Conservation (phyloP, 2,329 filamentous ascomycete genomes). For the Thielaviopsis musarum region DNA sequence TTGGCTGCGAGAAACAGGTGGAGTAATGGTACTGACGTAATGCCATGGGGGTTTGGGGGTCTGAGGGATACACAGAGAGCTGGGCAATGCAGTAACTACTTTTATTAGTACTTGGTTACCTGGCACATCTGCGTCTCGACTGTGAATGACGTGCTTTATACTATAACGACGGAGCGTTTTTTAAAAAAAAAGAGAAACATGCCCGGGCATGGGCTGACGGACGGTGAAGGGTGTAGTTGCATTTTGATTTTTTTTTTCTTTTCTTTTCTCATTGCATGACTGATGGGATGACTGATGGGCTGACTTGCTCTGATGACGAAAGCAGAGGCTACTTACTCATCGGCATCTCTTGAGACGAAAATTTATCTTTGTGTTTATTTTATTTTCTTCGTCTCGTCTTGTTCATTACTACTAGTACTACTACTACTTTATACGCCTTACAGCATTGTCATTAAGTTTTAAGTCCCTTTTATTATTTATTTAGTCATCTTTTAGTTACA, state of each 20-base stretch:
- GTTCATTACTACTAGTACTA: too few species aligned
- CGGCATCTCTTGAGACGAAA: neutral
- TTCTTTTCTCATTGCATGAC: neutral
- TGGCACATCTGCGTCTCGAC: too few species aligned
- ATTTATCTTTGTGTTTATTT: neutral
- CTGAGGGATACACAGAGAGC: too few species aligned
- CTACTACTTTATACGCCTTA: too few species aligned
- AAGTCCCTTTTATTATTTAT: neutral
- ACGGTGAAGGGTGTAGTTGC: neutral
- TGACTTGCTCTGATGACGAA: too few species aligned
- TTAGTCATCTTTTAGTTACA: too few species aligned
- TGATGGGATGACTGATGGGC: neutral
- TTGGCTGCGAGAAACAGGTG: conserved; percentile 62
- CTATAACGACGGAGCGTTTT: too few species aligned
- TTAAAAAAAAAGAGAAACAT: neutral
- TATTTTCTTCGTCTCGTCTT: neutral
- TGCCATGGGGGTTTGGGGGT: too few species aligned
- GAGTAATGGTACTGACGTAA: conserved; percentile 2
- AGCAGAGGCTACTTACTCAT: neutral
- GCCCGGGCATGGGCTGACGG: neutral
- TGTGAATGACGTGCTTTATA: too few species aligned
- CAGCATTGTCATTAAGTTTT: neutral
- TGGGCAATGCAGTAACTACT: too few species aligned
- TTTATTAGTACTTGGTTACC: too few species aligned
- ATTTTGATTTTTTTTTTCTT: neutral